Percentiles rank a stretch among this genome's conserved stretches.
Evolutionary conservation across 345 rosid species (phyloP).

Genomic region (Eucalyptus pauciflora): DNA sequence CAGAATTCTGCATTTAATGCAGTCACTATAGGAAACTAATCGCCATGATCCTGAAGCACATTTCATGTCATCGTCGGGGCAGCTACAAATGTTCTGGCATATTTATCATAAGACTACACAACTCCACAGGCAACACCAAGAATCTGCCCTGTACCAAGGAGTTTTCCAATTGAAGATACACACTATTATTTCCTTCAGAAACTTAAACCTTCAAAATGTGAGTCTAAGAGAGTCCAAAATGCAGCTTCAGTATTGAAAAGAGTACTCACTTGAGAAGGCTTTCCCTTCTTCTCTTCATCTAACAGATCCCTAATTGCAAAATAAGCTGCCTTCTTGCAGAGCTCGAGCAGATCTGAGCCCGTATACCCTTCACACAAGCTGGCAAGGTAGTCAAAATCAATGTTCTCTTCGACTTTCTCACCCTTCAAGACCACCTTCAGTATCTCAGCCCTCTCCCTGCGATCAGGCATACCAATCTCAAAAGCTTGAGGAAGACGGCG

Average conservation of each 20-base stretch:
- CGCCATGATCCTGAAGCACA: not conserved
- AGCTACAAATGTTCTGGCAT: not conserved
- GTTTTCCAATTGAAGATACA: not conserved
- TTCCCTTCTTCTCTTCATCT: constrained; percentile 83
- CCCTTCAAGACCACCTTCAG: constrained; percentile 79
- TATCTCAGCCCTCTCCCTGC: constrained; percentile 60
- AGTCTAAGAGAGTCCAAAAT: not conserved
- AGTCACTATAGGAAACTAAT: not conserved
- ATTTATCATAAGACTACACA: not conserved
- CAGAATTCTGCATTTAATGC: not conserved
- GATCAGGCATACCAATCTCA: constrained; percentile 91
- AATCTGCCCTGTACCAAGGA: not conserved
- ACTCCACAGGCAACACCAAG: not conserved
- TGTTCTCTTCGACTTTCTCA: constrained; percentile 50
- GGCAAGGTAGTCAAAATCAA: constrained; percentile 64
- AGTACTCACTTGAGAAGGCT: constrained; percentile 38
- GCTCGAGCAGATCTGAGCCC: constrained; percentile 92
- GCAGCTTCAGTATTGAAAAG: not conserved
- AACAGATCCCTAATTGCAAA: constrained; percentile 74
- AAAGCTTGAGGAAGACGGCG: constrained; percentile 95
- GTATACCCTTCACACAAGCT: constrained; percentile 72
- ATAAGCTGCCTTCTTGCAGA: constrained; percentile 96
- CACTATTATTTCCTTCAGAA: not conserved
- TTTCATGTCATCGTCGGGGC: not conserved
- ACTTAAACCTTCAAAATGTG: not conserved